Evolutionary conservation across 2,329 filamentous ascomycete genomes (phyloP), one percentile per base, ranked within the genome.

Genomic region (Magnaporthiopsis incrustans): DNA sequence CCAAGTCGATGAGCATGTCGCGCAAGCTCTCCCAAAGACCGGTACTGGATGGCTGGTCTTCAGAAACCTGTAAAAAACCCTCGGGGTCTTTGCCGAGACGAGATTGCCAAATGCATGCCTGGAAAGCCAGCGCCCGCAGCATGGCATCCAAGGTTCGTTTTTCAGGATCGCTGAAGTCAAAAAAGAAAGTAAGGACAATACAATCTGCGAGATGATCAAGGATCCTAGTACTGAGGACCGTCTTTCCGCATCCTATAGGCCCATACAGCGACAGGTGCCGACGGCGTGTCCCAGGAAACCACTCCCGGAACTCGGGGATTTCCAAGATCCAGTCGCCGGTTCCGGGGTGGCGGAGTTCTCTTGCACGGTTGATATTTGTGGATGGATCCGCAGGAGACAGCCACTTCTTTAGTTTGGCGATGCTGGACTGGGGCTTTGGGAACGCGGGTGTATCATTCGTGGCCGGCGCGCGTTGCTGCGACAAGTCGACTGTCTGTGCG

Each of bases 321-420:
- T 10, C 15, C 27, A 38, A 12, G 6, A 60, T 11, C 58, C 58
- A 60, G 26, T 18, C 12, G 32, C 58, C 58, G 11, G 58, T 60
- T 7, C 58, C 58, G 27, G 26, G 14, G 4, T n/a, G 32, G 58
- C 58, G 58, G 14, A n/a, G 22, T 18, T 7, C 18, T 1, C 30
- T 60, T 14, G 32, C 58, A 35, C 5, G 32, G 58, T 60, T 38
- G 30, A 25, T 27, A 14, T 60, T 60, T 4, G 58, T 60, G 32
- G 58, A 60, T n/a, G 58, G 32, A 60, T 60, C 58, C 11, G 58
- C 26, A 10, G 58, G 58, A n/a, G 58, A 38, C 10, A 60, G 58
- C 58, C 58, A 38, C 5, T 18, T 7, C 15, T 44, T 44, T 18
- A 44, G 4, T 18, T 18, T 44, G 38, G 38, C 15, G 38, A 44